Evolutionary conservation across 2,329 filamentous ascomycete species (phyloP).

Genomic region (Colletotrichum salicis): DNA sequence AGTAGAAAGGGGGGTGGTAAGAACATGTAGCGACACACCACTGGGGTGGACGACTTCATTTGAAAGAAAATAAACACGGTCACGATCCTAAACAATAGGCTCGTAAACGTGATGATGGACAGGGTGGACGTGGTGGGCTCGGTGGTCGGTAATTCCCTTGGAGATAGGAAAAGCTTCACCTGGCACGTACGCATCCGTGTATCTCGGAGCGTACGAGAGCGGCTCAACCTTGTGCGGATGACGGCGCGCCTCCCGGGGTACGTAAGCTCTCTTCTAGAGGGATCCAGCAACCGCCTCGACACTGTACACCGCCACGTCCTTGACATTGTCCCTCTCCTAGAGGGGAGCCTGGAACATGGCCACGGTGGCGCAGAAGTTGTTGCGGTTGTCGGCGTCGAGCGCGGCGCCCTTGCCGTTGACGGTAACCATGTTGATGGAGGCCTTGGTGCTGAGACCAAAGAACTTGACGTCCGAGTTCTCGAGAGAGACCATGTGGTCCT

Average conservation of each 20-base stretch:
- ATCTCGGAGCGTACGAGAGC: not conserved
- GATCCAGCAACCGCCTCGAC: not conserved
- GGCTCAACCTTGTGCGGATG: not conserved
- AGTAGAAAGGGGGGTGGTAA: no score
- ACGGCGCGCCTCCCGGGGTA: no score
- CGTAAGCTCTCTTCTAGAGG: not conserved
- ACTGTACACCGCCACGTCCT: not conserved
- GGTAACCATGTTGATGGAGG: constrained; percentile 77
- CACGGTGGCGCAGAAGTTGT: constrained; percentile 72
- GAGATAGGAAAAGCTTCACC: not conserved
- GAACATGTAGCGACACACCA: not conserved
- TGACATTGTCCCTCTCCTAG: constrained; percentile 7
- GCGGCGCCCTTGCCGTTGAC: constrained; percentile 65
- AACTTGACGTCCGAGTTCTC: constrained; percentile 72
- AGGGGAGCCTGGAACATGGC: constrained; percentile 55
- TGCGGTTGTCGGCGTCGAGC: constrained; percentile 70
- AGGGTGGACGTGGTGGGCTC: not conserved
- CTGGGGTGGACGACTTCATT: not conserved
- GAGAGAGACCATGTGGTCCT: constrained; percentile 80
- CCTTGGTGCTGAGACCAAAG: constrained; percentile 80
- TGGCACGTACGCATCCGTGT: not conserved
- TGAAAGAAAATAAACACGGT: not conserved
- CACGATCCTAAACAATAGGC: not conserved
- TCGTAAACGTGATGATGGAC: not conserved
- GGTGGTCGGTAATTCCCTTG: not conserved